Evolutionary conservation across 2,329 filamentous ascomycete genomes (phyloP).

Genomic region (Colletotrichum sp.): DNA sequence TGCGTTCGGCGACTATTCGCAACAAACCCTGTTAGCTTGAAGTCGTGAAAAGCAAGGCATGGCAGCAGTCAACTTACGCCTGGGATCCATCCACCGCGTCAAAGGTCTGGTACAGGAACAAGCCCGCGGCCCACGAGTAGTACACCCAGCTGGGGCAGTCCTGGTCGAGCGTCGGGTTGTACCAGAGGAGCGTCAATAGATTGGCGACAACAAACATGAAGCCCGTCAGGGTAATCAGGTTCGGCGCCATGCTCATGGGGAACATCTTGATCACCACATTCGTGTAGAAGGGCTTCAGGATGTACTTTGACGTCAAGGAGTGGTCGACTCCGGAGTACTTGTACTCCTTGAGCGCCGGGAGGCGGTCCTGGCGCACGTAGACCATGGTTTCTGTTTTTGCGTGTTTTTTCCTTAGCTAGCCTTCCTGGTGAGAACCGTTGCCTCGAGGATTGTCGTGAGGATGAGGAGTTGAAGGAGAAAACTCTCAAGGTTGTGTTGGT

Average conservation of each 20-base stretch:
- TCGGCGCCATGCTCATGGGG: conserved; percentile 92
- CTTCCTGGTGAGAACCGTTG: not conserved
- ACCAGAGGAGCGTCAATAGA: conserved; percentile 91
- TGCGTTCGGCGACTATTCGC: conserved; percentile 78
- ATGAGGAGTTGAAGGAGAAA: not conserved
- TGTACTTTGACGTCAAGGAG: conserved; percentile 87
- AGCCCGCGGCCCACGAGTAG: conserved; percentile 83
- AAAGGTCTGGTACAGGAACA: conserved; percentile 98
- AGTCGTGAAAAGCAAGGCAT: not conserved
- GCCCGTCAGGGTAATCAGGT: conserved; percentile 86
- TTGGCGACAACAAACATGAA: conserved; percentile 91
- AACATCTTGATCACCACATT: conserved; percentile 94
- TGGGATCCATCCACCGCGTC: conserved; percentile 96
- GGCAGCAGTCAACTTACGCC: conserved; percentile 65
- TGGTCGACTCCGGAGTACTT: conserved; percentile 94
- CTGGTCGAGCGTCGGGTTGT: conserved; percentile 90
- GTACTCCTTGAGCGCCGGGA: conserved; percentile 90
- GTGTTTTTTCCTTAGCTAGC: not conserved
- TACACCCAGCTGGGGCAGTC: conserved; percentile 97
- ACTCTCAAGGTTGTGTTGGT: not conserved
- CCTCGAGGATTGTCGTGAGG: not conserved
- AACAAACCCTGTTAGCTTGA: not conserved
- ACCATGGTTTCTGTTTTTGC: conserved; percentile 67
- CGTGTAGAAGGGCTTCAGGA: conserved; percentile 97
- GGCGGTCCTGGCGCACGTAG: conserved; percentile 91